A percentile compares a stretch with the other conserved stretches of the same genome.
phyloP scores from a whole-genome alignment of 306 rosid genomes.

The Bauhinia variegata region DNA sequence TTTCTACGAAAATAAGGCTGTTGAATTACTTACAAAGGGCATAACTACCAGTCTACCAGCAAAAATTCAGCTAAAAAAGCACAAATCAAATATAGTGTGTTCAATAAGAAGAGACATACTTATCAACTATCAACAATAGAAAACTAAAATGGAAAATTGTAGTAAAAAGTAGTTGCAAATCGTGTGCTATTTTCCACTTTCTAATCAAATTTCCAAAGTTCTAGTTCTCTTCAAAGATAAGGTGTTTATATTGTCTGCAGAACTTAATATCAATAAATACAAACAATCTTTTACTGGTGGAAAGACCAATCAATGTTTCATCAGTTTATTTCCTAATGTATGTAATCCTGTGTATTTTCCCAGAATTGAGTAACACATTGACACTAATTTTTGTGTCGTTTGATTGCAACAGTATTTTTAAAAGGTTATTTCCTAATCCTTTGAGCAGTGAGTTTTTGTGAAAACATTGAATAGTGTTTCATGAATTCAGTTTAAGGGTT shows the following conservation, averaged over 20 bases:
- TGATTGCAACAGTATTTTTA: too few relatives aligned
- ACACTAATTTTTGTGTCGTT: too few relatives aligned
- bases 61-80: background rate
- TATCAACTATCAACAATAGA: background rate
- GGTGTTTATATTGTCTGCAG: background rate
- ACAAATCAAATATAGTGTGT: background rate
- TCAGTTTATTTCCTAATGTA: too few relatives aligned
- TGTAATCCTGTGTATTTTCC: too few relatives aligned
- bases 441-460: too few relatives aligned
- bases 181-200: background rate
- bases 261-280: background rate
- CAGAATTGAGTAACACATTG: too few relatives aligned
- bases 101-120: background rate
- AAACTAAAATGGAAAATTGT: background rate
- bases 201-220: background rate
- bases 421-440: too few relatives aligned
- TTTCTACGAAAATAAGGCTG: background rate
- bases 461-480: too few relatives aligned
- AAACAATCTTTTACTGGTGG: too few relatives aligned
- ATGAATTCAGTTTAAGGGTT: too few relatives aligned
- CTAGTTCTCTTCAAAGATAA: background rate
- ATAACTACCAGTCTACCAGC: background rate
- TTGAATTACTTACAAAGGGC: background rate
- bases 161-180: constrained; percentile 4
- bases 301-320: too few relatives aligned